These are phyloP conservation scores for Pisolithus tinctorius DNA, from an alignment of 768 basidiomycete species.

Conservation along the genomic window DNA sequence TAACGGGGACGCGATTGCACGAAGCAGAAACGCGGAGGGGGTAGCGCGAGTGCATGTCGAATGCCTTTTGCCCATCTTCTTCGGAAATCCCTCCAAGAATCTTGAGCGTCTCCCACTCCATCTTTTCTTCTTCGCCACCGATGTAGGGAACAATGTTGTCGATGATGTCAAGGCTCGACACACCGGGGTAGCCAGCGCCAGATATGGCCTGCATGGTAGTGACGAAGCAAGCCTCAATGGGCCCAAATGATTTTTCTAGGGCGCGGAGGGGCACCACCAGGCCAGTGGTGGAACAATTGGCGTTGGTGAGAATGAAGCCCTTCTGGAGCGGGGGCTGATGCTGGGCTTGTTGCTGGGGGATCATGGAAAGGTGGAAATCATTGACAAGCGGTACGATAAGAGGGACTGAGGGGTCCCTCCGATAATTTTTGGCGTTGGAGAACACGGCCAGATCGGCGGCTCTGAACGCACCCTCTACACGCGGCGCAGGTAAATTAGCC, in stretches of 20 bases:
- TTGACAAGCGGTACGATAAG: constrained; percentile 97
- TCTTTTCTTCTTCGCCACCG: constrained; percentile 91
- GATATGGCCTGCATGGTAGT: constrained; percentile 98
- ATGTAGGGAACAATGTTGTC: constrained; percentile 97
- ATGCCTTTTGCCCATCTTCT: constrained; percentile 50
- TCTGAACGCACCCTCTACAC: constrained; percentile 77
- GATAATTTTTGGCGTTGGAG: constrained; percentile 95
- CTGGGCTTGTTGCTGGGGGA: constrained; percentile 71
- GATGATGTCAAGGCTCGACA: constrained; percentile 81
- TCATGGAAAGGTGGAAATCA: constrained; percentile 73
- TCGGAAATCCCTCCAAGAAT: constrained; percentile 80
- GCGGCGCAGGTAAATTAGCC: constrained; percentile 1
- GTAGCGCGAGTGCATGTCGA: constrained; percentile 78
- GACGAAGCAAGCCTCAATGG: constrained; percentile 84
- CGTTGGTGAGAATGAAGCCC: constrained; percentile 97
- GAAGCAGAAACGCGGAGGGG: constrained; percentile 88
- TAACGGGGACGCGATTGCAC: constrained; percentile 92
- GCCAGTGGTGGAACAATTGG: constrained; percentile 96
- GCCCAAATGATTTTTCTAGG: constrained; percentile 86
- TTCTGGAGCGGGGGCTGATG: constrained; percentile 63
- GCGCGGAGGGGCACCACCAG: constrained; percentile 87
- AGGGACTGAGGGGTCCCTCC: constrained; percentile 87
- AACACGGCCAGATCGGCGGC: constrained; percentile 86
- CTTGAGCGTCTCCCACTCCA: constrained; percentile 98
- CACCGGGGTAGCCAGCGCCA: constrained; percentile 96